These are phyloP conservation scores for Pyrenophora seminiperda DNA, from an alignment of 2,329 filamentous ascomycete species.

Conservation along the genomic window DNA sequence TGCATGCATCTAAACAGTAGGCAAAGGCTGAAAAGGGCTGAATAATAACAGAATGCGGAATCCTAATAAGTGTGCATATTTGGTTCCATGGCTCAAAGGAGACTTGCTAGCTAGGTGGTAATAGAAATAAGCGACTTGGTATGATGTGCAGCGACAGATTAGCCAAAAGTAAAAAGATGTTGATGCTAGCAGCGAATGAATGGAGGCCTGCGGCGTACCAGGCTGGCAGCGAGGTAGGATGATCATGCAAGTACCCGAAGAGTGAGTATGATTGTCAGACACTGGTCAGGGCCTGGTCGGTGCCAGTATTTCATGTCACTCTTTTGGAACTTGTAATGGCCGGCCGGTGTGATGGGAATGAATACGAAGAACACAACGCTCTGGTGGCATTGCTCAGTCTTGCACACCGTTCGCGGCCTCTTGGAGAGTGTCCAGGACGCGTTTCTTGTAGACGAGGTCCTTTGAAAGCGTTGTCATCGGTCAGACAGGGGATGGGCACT, in stretches of 20 bases:
- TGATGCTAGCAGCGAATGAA: constrained; percentile 1
- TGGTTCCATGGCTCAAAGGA: neutral
- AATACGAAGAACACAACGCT: neutral
- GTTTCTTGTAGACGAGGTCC: constrained; percentile 9
- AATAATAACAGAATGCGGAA: neutral
- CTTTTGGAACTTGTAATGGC: neutral
- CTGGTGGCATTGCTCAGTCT: constrained; percentile 1
- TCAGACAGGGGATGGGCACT: constrained; percentile 2
- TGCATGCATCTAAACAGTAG: neutral
- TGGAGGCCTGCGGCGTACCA: constrained; percentile 5
- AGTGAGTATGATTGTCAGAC: constrained; percentile 7
- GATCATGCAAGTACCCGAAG: constrained; percentile 11
- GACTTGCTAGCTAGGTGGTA: neutral
- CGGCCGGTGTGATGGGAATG: constrained; percentile 2
- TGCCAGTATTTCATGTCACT: constrained; percentile 1
- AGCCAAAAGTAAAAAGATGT: constrained; percentile 1
- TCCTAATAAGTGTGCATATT: neutral
- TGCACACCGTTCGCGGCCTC: constrained; percentile 8
- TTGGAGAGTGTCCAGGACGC: constrained; percentile 2
- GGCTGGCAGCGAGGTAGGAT: constrained; percentile 3
- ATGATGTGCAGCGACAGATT: neutral
- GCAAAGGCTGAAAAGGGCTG: neutral
- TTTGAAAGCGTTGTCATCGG: constrained; percentile 4
- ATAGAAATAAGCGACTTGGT: constrained; percentile 1
- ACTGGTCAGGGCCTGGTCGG: constrained; percentile 4